Evolutionary conservation across 225 moss, liverwort and hornwort genomes (phyloP), one percentile per base, ranked within the genome.

Genomic region (Bryum argenteum): DNA sequence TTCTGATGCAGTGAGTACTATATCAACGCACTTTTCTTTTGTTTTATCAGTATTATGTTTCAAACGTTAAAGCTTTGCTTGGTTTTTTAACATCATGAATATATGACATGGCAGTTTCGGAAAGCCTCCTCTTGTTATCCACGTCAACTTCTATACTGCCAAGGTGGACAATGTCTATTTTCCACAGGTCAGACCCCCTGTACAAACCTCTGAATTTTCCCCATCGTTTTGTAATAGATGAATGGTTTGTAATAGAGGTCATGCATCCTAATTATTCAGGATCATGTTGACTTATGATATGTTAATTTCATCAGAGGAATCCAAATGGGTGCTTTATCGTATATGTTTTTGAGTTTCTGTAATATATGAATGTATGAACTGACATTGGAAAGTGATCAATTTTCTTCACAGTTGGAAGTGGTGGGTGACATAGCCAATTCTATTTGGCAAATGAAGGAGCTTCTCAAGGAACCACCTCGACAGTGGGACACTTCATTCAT

Each of bases 341-440:
- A n/a, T 28, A 2, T 44, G 3, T 28, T 2, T 28, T 28, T 28
- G 2, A 23, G 45, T 11, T 61, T 59, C 3, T 59, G 2, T 5
- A 28, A 28, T 28, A 5, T 33, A 33, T n/a, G n/a, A n/a, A n/a
- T n/a, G n/a, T n/a, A n/a, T n/a, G n/a, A n/a, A n/a, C n/a, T n/a
- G n/a, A n/a, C n/a, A n/a, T n/a, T n/a, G n/a, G n/a, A n/a, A n/a
- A n/a, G n/a, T n/a, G n/a, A n/a, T n/a, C n/a, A n/a, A n/a, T n/a
- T n/a, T n/a, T n/a, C n/a, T n/a, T n/a, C n/a, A n/a, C n/a, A 97
- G 94, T 71, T 97, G 71, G 96, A 97, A 85, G 96, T 97, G 55
- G 84, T 97, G 58, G 96, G 96, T 62, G 96, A 97, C 66, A 97
- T 97, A 63, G 94, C 90, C 63, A 97, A 97, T 85, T 61, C 96